Percentiles rank a stretch among this genome's conserved stretches.
Evolutionary conservation across 2,329 filamentous ascomycete genomes (phyloP).

Genomic region (Stagonosporopsis chrysanthemi): DNA sequence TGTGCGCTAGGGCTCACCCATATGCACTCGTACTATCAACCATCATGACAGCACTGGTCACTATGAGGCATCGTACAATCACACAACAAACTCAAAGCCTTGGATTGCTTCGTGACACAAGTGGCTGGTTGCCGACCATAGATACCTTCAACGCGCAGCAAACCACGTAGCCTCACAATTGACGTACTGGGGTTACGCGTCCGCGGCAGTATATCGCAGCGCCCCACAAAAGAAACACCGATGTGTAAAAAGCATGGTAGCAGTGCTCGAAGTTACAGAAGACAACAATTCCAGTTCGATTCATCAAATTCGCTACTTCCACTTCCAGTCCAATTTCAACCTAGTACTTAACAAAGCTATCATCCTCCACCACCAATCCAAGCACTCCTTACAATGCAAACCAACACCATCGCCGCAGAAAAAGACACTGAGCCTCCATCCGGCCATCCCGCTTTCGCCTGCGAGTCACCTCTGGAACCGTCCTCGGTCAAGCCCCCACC

Average conservation of each 20-base stretch:
- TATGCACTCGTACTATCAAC: neutral
- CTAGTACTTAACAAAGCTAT: neutral
- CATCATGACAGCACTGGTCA: neutral
- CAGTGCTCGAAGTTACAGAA: neutral
- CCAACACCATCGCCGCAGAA: neutral
- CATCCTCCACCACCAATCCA: neutral
- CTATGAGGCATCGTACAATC: neutral
- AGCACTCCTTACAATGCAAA: neutral
- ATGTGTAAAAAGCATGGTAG: neutral
- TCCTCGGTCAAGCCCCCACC: neutral
- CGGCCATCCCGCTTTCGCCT: neutral
- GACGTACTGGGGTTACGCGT: conserved; percentile 2
- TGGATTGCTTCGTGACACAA: neutral
- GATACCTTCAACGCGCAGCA: neutral
- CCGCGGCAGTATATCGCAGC: neutral
- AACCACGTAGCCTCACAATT: neutral
- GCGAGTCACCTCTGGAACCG: neutral
- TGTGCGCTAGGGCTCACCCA: neutral
- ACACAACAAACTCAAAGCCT: neutral
- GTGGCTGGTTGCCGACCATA: neutral
- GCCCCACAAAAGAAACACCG: neutral
- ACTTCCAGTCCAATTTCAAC: neutral
- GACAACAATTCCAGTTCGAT: neutral
- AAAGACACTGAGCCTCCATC: neutral
- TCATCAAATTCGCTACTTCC: neutral